phyloP scores from a whole-genome alignment of 2,329 filamentous ascomycete genomes.

The Fusarium sp. region DNA sequence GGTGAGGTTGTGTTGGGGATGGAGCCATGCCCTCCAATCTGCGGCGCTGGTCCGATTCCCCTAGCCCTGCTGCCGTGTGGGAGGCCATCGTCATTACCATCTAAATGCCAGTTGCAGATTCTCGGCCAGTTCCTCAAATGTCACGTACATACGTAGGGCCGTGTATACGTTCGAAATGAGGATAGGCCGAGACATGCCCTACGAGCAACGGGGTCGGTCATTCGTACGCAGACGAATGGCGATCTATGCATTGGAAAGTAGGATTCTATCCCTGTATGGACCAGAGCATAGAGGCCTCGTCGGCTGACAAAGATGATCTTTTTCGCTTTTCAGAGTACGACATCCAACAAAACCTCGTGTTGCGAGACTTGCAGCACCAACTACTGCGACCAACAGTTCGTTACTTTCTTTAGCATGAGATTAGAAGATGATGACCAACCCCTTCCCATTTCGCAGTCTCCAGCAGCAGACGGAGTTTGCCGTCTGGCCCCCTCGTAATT shows the following conservation, averaged over 20 bases:
- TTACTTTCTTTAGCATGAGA: slow-evolving; percentile 9
- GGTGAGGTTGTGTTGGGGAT: slow-evolving; percentile 22
- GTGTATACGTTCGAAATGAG: neutral
- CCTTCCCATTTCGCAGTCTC: slow-evolving; percentile 2
- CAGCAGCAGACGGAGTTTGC: slow-evolving; percentile 14
- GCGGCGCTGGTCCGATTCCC: slow-evolving; percentile 20
- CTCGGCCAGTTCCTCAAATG: neutral
- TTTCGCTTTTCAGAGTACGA: neutral
- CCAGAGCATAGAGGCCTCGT: neutral
- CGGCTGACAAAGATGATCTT: slow-evolving; percentile 6
- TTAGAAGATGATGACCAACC: slow-evolving; percentile 40
- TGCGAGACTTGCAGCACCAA: neutral
- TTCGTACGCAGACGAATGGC: neutral
- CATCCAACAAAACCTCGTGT: neutral
- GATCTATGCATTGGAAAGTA: slow-evolving; percentile 3
- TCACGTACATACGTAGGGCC: neutral
- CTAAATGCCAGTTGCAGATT: neutral
- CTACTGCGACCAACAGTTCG: neutral
- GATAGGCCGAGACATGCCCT: slow-evolving; percentile 2
- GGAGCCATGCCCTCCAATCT: slow-evolving; percentile 34
- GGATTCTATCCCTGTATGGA: slow-evolving; percentile 3
- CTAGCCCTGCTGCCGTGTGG: neutral
- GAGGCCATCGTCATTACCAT: slow-evolving; percentile 18
- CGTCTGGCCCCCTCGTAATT: neutral
- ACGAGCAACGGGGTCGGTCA: neutral